Evolutionary conservation across 1,284 basidiomycete species (phyloP), one percentile per base, ranked within the genome.

Genomic region (Mycena sp.): DNA sequence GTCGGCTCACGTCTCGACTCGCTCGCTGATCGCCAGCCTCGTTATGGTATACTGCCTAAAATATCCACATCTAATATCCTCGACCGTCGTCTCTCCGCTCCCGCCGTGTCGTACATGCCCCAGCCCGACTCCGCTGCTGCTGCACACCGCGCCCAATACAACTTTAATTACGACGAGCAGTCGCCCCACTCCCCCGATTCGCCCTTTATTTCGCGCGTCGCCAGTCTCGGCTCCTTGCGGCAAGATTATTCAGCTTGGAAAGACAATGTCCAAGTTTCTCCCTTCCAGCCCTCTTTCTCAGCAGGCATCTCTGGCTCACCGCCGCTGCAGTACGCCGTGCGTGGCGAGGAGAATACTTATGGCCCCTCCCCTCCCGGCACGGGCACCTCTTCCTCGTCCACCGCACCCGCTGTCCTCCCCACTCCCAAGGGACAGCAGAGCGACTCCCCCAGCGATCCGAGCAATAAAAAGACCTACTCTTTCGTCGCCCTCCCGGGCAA

Each of bases 401-500:
- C 62, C n/a, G 71, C 67, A 22, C 69, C 41, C 38, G 68, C 55
- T 18, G 54, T 68, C 77, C 78, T 63, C 76, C 77, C 37, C 65
- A 11, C 57, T 4, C 74, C 69, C 54, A 73, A 38, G 41, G 57
- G 30, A n/a, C 63, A 25, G 30, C 41, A 62, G 48, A 16, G 34
- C 54, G 11, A 56, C 63, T 16, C 38, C 62, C 22, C 38, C 57
- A 14, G 52, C 22, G 79, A 79, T 67, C 77, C 81, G 48, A 86
- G 84, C 76, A 85, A 83, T 77, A 93, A 92, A 81, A 93, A 91
- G 38, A 74, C 73, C 20, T 95, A 95, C 79, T 92, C 93, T 5
- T 95, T 95, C 75, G 92, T 95, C 54, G 86, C 91, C 39, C 83
- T 94, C 18, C 92, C 92, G 9, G 94, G 94, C 25, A 94, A 94